A percentile compares a stretch with the other conserved stretches of the same genome.
Conservation (phyloP, 2,329 filamentous ascomycete species). For the Colletotrichum filicis region DNA sequence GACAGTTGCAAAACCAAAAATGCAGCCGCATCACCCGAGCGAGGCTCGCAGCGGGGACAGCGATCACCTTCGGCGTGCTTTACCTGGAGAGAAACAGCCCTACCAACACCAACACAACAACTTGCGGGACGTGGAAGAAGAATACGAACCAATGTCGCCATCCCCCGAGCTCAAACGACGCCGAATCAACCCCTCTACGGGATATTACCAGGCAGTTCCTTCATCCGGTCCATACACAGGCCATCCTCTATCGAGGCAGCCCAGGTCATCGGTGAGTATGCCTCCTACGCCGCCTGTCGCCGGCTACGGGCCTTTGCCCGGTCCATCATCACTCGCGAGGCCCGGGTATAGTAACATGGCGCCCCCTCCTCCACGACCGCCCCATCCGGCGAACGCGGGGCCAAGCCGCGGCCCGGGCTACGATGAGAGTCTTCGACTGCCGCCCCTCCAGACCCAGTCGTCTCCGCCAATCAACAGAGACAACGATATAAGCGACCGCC, state of each 20-base stretch:
- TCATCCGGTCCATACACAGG: conserved; percentile 28
- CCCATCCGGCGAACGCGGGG: conserved; percentile 46
- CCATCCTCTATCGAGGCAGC: conserved; percentile 25
- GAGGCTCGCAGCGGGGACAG: conserved; percentile 24
- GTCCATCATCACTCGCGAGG: conserved; percentile 28
- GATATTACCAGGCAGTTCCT: conserved; percentile 44
- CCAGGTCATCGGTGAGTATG: conserved; percentile 37
- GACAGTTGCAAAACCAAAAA: conserved; percentile 42
- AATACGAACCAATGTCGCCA: conserved; percentile 53
- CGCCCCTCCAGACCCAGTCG: conserved; percentile 61
- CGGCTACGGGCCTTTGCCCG: conserved; percentile 43
- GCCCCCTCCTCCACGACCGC: conserved; percentile 65
- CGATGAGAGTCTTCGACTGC: conserved; percentile 64
- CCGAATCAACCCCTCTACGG: conserved; percentile 62
- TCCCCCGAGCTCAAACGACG: conserved; percentile 71
- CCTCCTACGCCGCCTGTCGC: conserved; percentile 39
- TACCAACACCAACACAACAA: conserved; percentile 26
- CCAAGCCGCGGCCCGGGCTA: conserved; percentile 49
- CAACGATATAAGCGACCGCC: conserved; percentile 28
- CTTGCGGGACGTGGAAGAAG: conserved; percentile 45
- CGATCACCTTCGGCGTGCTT: conserved; percentile 27
- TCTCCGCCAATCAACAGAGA: conserved; percentile 38
- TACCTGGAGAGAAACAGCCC: conserved; percentile 28
- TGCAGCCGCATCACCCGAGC: conserved; percentile 33
- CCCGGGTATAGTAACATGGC: conserved; percentile 56